phyloP scores from a whole-genome alignment of 352 stramenopile genomes.

The Phytopythium boreale region DNA sequence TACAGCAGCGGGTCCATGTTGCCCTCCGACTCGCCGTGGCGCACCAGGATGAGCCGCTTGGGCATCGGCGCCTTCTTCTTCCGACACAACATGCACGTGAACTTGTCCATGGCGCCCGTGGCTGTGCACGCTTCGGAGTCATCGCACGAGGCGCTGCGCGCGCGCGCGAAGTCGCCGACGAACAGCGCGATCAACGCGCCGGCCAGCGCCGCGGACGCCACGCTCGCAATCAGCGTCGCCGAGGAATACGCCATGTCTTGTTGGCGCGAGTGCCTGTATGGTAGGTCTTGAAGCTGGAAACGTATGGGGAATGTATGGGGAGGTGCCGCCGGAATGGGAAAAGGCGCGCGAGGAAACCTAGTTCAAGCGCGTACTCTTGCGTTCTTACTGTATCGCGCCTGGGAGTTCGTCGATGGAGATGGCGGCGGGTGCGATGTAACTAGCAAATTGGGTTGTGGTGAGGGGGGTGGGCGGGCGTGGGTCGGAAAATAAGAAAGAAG shows the following conservation, averaged over 20 bases:
- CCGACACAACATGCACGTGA: slow-evolving; percentile 38
- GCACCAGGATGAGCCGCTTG: slow-evolving; percentile 81
- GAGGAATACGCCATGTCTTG: slow-evolving; percentile 44
- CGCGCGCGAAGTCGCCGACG: slow-evolving; percentile 9
- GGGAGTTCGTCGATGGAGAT: neutral
- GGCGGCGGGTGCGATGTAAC: neutral
- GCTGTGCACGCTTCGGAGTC: slow-evolving; percentile 9
- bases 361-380: neutral
- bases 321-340: neutral
- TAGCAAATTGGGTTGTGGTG: slow-evolving; percentile 7
- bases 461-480: neutral
- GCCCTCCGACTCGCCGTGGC: slow-evolving; percentile 80
- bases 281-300: neutral
- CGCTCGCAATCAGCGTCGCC: slow-evolving; percentile 36
- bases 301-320: neutral
- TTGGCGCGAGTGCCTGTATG: neutral
- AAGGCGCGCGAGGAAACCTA: neutral
- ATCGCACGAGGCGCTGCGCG: slow-evolving; percentile 1
- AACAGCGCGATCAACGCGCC: slow-evolving; percentile 40
- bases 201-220: slow-evolving; percentile 38
- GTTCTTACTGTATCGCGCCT: neutral
- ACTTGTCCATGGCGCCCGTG: slow-evolving; percentile 23
- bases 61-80: slow-evolving; percentile 47
- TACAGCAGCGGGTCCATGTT: slow-evolving; percentile 86
- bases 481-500: neutral